A percentile compares a stretch with the other conserved stretches of the same genome.
These are phyloP conservation scores for Podospora pseudopauciseta DNA, from an alignment of 495 filamentous ascomycete genomes.

Conservation along the genomic window DNA sequence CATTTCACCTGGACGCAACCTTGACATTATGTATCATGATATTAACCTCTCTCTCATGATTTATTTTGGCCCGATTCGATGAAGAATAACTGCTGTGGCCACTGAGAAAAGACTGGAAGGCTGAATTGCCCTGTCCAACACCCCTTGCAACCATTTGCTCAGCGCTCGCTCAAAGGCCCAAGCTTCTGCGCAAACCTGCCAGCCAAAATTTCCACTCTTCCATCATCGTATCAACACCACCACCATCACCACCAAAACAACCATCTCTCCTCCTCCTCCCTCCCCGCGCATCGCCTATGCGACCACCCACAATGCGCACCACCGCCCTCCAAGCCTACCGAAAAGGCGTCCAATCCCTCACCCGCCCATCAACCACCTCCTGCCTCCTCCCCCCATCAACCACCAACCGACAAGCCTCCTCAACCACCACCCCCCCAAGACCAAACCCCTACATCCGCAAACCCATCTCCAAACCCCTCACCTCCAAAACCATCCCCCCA, in stretches of 20 bases:
- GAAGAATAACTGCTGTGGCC: too few species aligned
- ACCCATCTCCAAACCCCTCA: conserved; percentile 1
- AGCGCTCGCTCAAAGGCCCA: conserved; percentile 15
- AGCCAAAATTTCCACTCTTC: neutral
- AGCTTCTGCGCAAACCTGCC: conserved; percentile 11
- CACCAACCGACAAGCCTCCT: conserved; percentile 10
- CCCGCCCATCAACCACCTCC: neutral
- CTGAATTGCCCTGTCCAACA: neutral
- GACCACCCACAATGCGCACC: conserved; percentile 25
- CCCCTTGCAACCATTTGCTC: neutral
- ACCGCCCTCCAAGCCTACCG: conserved; percentile 26
- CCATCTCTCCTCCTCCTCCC: neutral
- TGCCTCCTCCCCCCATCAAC: neutral
- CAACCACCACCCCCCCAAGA: conserved; percentile 1
- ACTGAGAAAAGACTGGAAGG: too few species aligned
- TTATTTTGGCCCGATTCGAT: neutral
- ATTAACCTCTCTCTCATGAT: conserved; percentile 2
- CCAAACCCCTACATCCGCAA: conserved; percentile 12
- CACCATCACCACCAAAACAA: conserved; percentile 3
- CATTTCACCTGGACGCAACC: neutral
- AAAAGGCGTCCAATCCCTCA: conserved; percentile 11
- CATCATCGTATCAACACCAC: neutral
- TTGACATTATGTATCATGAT: neutral
- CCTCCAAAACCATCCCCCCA: neutral
- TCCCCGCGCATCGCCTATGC: neutral